These are phyloP conservation scores for Neofusicoccum parvum DNA, from an alignment of 2,329 filamentous ascomycete species.

Conservation along the genomic window DNA sequence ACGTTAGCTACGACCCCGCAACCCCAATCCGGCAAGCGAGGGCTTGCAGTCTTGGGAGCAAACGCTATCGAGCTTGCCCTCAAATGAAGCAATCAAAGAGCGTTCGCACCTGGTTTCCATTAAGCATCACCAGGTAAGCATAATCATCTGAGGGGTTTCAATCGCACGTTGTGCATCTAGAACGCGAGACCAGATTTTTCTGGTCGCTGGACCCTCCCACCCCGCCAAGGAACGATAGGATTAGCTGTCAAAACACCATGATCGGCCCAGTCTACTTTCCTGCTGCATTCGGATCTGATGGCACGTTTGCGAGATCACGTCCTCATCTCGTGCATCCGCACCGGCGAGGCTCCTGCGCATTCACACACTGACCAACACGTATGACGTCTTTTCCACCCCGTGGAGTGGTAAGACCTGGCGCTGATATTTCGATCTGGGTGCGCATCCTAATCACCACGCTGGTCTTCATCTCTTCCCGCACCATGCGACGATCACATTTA, in stretches of 20 bases:
- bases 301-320: too few relatives aligned
- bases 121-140: neutral
- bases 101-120: neutral
- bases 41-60: neutral
- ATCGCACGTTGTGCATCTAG: neutral
- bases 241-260: too few relatives aligned
- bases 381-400: neutral
- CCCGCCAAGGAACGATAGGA: too few relatives aligned
- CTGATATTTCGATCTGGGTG: neutral
- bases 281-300: too few relatives aligned
- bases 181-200: neutral
- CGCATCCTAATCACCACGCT: neutral
- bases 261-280: too few relatives aligned
- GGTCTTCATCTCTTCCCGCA: neutral
- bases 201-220: too few relatives aligned
- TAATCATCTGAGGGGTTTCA: neutral
- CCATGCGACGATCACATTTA: constrained; percentile 11
- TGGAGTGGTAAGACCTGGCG: neutral
- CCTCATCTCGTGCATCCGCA: too few relatives aligned
- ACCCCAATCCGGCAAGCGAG: constrained; percentile 11
- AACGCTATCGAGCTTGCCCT: neutral
- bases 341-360: too few relatives aligned
- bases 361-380: neutral
- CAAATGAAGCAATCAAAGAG: neutral
- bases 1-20: constrained; percentile 20